Percentiles rank a stretch among this genome's conserved stretches.
Evolutionary conservation across 1,139 yeast species (phyloP).

Genomic region (Petasospora fabianii): DNA sequence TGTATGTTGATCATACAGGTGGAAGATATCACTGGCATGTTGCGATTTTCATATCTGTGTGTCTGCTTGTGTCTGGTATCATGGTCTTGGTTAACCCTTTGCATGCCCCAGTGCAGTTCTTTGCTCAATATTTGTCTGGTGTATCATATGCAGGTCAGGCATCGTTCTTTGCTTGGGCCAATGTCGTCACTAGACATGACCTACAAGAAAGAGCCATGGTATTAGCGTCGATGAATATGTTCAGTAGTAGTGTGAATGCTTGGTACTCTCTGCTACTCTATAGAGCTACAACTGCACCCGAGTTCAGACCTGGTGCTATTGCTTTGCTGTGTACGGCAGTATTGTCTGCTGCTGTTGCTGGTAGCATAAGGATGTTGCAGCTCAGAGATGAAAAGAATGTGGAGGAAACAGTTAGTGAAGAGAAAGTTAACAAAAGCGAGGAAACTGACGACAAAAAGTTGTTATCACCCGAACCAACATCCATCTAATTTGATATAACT

Average conservation of each 20-base stretch:
- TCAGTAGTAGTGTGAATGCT: constrained; percentile 57
- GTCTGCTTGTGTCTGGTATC: constrained; percentile 43
- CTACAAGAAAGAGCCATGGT: constrained; percentile 56
- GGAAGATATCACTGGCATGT: constrained; percentile 51
- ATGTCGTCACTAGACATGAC: constrained; percentile 49
- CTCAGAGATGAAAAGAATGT: constrained; percentile 29
- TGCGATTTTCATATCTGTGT: constrained; percentile 39
- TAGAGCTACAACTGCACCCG: constrained; percentile 48
- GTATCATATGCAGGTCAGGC: constrained; percentile 55
- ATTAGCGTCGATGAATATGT: constrained; percentile 61
- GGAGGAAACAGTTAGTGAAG: neutral
- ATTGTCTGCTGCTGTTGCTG: constrained; percentile 33
- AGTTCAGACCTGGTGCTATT: constrained; percentile 48
- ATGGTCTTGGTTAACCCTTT: constrained; percentile 38
- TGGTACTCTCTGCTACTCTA: constrained; percentile 59
- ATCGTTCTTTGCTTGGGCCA: constrained; percentile 59
- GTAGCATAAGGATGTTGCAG: constrained; percentile 36
- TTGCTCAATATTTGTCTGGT: constrained; percentile 54
- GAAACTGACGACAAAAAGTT: no score
- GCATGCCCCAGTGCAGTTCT: constrained; percentile 38
- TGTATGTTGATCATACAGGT: constrained; percentile 46
- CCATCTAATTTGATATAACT: neutral
- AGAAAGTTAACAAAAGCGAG: no score
- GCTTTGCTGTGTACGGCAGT: constrained; percentile 53
- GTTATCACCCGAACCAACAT: no score